Conservation (phyloP, 495 filamentous ascomycete species). For the Lineolata rhizophorae region DNA sequence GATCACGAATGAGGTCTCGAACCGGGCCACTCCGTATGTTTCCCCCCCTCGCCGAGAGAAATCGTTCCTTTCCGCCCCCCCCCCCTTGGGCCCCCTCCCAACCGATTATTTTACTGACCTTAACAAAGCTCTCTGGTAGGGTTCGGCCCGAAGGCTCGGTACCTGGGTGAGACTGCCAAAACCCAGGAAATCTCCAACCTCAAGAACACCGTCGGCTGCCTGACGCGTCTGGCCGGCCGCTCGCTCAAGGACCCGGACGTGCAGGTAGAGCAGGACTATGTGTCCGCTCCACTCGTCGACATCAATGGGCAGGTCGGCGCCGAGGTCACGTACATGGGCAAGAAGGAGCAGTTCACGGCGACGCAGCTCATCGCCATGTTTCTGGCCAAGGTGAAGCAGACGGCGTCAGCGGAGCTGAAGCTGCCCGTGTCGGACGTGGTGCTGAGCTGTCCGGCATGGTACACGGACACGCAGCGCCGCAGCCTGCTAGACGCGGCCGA, state of each 20-base stretch:
- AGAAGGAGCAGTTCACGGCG: slow-evolving; percentile 83
- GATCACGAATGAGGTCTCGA: slow-evolving; percentile 99
- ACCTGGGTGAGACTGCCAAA: slow-evolving; percentile 86
- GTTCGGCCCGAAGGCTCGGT: slow-evolving; percentile 82
- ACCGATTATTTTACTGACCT: slow-evolving; percentile 20
- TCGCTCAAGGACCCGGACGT: slow-evolving; percentile 75
- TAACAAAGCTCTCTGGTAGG: slow-evolving; percentile 63
- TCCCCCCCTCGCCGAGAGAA: slow-evolving; percentile 6
- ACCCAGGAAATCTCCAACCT: slow-evolving; percentile 98
- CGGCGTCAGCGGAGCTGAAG: slow-evolving; percentile 67
- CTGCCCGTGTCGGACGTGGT: slow-evolving; percentile 89
- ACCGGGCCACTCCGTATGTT: slow-evolving; percentile 90
- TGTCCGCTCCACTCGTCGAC: slow-evolving; percentile 72
- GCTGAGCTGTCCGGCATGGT: slow-evolving; percentile 89
- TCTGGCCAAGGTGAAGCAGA: slow-evolving; percentile 81
- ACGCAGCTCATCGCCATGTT: slow-evolving; percentile 90
- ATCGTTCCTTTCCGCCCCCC: slow-evolving; percentile 2
- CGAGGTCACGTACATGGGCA: slow-evolving; percentile 79
- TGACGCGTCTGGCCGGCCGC: slow-evolving; percentile 83
- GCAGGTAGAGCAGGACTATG: slow-evolving; percentile 72
- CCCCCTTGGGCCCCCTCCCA: neutral
- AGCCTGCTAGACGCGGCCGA: slow-evolving; percentile 81
- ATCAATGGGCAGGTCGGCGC: slow-evolving; percentile 85
- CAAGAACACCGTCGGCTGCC: slow-evolving; percentile 86
- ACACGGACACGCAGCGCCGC: slow-evolving; percentile 82